Conservation (phyloP, 805 yeast species). For the Kazachstania viticola region DNA sequence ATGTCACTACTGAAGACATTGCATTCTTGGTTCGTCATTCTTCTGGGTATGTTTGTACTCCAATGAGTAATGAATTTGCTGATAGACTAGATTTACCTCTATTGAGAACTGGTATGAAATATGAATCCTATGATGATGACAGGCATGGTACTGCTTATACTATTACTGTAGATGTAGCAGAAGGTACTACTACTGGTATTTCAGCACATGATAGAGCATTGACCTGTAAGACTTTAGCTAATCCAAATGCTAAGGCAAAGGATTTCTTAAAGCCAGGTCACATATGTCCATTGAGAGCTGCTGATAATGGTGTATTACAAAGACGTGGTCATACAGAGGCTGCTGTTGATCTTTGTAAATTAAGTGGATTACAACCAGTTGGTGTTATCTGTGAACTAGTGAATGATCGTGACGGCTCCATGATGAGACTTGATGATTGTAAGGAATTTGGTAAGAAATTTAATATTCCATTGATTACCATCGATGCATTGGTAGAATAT, state of each 20-base stretch:
- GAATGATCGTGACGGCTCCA: conserved; percentile 82
- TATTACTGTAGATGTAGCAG: conserved; percentile 72
- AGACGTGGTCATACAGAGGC: conserved; percentile 98
- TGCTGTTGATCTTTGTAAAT: conserved; percentile 71
- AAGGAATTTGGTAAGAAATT: conserved; percentile 50
- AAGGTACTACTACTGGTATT: conserved; percentile 93
- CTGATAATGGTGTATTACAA: conserved; percentile 64
- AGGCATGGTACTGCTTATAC: conserved; percentile 97
- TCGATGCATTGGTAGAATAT: conserved; percentile 57
- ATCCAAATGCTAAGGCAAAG: conserved; percentile 34
- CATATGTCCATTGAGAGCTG: conserved; percentile 83
- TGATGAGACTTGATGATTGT: conserved; percentile 92
- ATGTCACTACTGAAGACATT: conserved; percentile 71
- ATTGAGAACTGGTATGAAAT: conserved; percentile 35
- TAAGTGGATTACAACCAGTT: conserved; percentile 73
- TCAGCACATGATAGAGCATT: conserved; percentile 88
- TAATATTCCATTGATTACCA: conserved; percentile 62
- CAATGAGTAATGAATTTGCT: conserved; percentile 66
- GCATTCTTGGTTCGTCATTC: conserved; percentile 84
- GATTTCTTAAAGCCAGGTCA: conserved; percentile 91
- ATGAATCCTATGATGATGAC: conserved; percentile 39
- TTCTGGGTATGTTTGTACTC: conserved; percentile 89
- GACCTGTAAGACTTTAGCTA: conserved; percentile 66
- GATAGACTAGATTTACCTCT: conserved; percentile 70
- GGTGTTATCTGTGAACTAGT: conserved; percentile 93